These are phyloP conservation scores for Jaltomata sinuosa DNA, from an alignment of 257 asterid species.

Conservation along the genomic window DNA sequence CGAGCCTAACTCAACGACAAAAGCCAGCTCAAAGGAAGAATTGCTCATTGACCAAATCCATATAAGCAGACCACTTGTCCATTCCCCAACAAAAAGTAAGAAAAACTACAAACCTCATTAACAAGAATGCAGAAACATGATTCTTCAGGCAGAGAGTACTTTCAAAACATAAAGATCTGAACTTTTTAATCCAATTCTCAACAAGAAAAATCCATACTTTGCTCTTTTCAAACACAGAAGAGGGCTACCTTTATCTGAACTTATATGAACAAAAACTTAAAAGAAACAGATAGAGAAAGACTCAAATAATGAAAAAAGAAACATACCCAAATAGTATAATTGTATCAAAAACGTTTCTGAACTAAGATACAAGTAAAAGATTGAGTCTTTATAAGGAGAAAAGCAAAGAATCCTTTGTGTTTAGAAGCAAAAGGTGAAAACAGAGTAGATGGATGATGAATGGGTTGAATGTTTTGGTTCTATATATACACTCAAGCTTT, in stretches of 20 bases:
- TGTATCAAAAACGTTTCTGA: not conserved
- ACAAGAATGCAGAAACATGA: not conserved
- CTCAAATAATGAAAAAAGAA: not conserved
- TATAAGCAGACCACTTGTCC: no score
- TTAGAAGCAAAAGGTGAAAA: not conserved
- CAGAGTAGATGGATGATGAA: not conserved
- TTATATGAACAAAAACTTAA: not conserved
- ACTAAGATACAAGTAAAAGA: not conserved
- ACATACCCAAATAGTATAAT: not conserved
- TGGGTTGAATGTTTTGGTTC: not conserved
- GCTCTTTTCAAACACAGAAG: not conserved
- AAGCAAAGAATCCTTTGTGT: not conserved
- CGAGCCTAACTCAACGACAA: no score
- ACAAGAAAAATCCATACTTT: not conserved
- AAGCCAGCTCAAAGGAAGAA: no score
- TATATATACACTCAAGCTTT: not conserved
- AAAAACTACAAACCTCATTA: not conserved
- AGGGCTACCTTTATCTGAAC: not conserved
- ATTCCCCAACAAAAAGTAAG: not conserved
- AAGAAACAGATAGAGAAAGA: not conserved
- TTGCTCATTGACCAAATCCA: no score
- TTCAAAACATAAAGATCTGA: not conserved
- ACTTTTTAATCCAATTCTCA: not conserved
- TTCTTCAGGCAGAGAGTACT: not conserved
- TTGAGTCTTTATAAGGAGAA: not conserved